phyloP scores from a whole-genome alignment of 176 grass and related monocot species.

The Carex myosuroides region DNA sequence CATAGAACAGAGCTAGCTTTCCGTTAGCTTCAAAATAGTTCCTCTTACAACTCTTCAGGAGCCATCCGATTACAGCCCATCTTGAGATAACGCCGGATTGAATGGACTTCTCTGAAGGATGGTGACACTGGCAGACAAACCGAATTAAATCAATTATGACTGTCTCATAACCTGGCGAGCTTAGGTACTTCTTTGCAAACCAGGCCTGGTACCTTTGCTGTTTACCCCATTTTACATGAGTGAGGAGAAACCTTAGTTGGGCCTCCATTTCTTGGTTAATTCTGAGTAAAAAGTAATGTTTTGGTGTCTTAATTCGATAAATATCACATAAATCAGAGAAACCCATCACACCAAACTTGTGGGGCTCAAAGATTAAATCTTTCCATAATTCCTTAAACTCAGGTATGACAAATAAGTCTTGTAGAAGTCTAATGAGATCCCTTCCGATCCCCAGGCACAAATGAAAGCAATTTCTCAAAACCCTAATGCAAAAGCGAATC shows the following conservation, averaged over 20 bases:
- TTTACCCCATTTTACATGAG: slow-evolving; percentile 62
- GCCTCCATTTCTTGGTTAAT: slow-evolving; percentile 64
- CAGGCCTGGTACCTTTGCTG: slow-evolving; percentile 80
- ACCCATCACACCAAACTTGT: neutral
- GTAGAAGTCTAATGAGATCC: slow-evolving; percentile 64
- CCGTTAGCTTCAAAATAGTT: slow-evolving; percentile 60
- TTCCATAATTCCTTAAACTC: slow-evolving; percentile 65
- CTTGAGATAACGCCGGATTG: slow-evolving; percentile 62
- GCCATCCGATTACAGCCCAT: slow-evolving; percentile 75
- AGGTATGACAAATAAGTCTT: slow-evolving; percentile 53
- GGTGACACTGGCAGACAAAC: slow-evolving; percentile 62
- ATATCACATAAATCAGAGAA: slow-evolving; percentile 36
- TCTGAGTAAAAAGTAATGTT: slow-evolving; percentile 29
- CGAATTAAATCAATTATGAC: slow-evolving; percentile 60
- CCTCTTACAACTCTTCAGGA: slow-evolving; percentile 58
- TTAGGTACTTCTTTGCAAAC: slow-evolving; percentile 65
- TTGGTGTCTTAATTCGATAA: slow-evolving; percentile 24
- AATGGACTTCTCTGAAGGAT: slow-evolving; percentile 64
- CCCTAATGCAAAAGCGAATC: slow-evolving; percentile 42
- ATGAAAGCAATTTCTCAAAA: slow-evolving; percentile 41
- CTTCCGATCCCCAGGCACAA: slow-evolving; percentile 49
- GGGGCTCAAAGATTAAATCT: slow-evolving; percentile 22
- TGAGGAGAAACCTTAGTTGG: slow-evolving; percentile 82
- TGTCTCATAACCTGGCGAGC: slow-evolving; percentile 59
- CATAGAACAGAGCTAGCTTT: slow-evolving; percentile 78